Percentiles rank a stretch among this genome's conserved stretches.
phyloP scores from a whole-genome alignment of 495 filamentous ascomycete species.

The Bacidia rubella region DNA sequence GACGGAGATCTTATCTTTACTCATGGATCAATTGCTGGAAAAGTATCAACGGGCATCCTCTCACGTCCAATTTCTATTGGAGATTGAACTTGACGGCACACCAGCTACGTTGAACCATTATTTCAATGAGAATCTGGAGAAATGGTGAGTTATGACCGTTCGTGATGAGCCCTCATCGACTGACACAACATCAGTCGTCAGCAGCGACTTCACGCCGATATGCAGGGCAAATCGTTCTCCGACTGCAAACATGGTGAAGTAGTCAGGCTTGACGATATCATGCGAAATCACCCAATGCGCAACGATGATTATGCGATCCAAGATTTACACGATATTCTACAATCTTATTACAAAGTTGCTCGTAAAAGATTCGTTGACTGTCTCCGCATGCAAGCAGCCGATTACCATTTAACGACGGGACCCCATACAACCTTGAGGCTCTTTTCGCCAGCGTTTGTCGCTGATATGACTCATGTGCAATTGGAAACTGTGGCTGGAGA shows the following conservation, averaged over 20 bases:
- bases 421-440: conserved; percentile 23
- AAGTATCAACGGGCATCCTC: conserved; percentile 29
- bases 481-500: conserved; percentile 35
- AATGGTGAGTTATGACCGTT: conserved; percentile 18
- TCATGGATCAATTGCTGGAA: conserved; percentile 29
- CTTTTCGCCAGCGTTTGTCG: conserved; percentile 26
- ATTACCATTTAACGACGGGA: conserved; percentile 26
- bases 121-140: conserved; percentile 26
- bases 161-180: conserved; percentile 11
- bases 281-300: neutral
- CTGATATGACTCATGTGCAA: conserved; percentile 22
- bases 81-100: conserved; percentile 25
- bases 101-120: conserved; percentile 27
- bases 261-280: conserved; percentile 15
- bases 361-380: conserved; percentile 42
- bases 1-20: conserved; percentile 24
- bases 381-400: conserved; percentile 32
- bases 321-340: conserved; percentile 44
- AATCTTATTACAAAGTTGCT: conserved; percentile 48
- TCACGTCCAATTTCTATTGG: conserved; percentile 28
- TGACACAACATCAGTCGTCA: conserved; percentile 9
- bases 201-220: conserved; percentile 15
- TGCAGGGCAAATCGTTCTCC: neutral
- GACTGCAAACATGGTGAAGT: conserved; percentile 1
- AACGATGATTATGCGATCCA: conserved; percentile 34